Evolutionary conservation across 441 rosid genomes (phyloP).

Genomic region (Syzygium malaccense): DNA sequence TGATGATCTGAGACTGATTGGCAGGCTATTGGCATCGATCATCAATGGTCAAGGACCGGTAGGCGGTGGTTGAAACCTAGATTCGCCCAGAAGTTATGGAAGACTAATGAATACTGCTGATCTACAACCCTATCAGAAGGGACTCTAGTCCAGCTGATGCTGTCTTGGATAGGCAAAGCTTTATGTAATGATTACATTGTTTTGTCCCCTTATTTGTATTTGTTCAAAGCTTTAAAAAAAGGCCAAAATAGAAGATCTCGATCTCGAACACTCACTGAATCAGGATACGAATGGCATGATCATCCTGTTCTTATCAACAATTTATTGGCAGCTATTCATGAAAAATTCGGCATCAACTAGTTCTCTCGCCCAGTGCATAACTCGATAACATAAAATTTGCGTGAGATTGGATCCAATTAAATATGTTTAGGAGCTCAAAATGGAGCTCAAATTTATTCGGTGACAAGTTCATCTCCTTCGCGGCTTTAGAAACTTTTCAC

Average conservation of each 20-base stretch:
- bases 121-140: background rate
- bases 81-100: background rate
- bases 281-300: background rate
- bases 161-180: background rate
- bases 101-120: background rate
- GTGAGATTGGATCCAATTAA: too few species aligned
- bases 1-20: background rate
- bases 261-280: too few species aligned
- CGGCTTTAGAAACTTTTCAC: too few species aligned
- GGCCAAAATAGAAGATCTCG: background rate
- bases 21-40: background rate
- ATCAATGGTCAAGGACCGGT: background rate
- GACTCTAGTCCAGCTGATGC: background rate
- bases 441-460: too few species aligned
- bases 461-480: too few species aligned
- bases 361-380: background rate
- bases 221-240: too few species aligned
- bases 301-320: background rate
- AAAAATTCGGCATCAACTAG: background rate
- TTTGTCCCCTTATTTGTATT: too few species aligned
- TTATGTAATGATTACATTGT: background rate
- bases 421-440: too few species aligned
- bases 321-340: background rate
- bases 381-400: background rate
- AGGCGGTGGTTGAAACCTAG: background rate